Evolutionary conservation across 179 eudicot genomes (phyloP).

Genomic region (Camellia oleifera): DNA sequence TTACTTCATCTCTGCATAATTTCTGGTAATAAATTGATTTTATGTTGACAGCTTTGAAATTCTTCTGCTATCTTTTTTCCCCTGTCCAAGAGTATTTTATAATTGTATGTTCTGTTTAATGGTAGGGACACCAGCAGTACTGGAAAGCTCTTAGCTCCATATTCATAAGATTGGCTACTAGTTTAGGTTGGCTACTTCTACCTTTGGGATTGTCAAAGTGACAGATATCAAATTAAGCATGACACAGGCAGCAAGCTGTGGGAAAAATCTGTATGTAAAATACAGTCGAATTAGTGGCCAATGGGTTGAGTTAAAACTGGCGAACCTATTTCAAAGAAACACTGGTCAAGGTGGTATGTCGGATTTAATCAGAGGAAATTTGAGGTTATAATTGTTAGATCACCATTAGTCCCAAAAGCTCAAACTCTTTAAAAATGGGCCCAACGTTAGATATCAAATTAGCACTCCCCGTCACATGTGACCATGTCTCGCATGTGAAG

Average conservation of each 20-base stretch:
- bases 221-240: background rate
- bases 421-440: too few relatives aligned
- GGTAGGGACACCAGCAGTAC: background rate
- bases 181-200: background rate
- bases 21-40: background rate
- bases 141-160: background rate
- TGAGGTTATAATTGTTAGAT: background rate
- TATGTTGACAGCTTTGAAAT: constrained; percentile 4
- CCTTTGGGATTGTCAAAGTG: background rate
- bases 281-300: background rate
- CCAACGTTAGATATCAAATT: too few relatives aligned
- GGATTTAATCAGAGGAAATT: background rate
- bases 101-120: background rate
- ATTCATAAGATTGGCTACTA: background rate
- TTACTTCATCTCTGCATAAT: too few relatives aligned
- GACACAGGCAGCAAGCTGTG: background rate
- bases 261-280: background rate
- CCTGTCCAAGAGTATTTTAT: background rate
- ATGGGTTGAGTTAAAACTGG: background rate
- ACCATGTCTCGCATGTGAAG: too few relatives aligned
- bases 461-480: too few relatives aligned
- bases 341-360: too few relatives aligned
- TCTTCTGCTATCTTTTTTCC: background rate
- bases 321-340: background rate
- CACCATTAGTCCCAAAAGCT: too few relatives aligned